Percentiles rank a stretch among this genome's conserved stretches.
phyloP scores from a whole-genome alignment of 176 grass and related monocot genomes.

The Zoysia japonica region DNA sequence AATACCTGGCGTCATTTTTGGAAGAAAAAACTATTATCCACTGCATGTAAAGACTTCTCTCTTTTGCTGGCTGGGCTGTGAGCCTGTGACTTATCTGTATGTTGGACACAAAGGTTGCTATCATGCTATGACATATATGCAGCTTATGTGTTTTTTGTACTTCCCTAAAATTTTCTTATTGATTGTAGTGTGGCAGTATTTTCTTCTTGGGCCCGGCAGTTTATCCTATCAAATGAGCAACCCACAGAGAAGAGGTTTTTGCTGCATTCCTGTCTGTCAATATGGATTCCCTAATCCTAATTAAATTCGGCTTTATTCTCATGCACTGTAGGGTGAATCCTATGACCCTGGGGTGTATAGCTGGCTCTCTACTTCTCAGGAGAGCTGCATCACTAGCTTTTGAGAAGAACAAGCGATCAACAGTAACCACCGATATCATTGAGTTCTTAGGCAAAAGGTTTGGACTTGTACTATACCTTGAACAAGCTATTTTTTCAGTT shows the following conservation, averaged over 20 bases:
- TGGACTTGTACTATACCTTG: slow-evolving; percentile 10
- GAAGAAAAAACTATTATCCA: not conserved
- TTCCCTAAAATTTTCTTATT: slow-evolving; percentile 15
- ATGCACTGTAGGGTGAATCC: slow-evolving; percentile 63
- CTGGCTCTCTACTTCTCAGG: slow-evolving; percentile 70
- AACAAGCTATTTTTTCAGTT: not conserved
- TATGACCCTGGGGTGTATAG: slow-evolving; percentile 79
- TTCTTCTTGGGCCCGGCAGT: slow-evolving; percentile 61
- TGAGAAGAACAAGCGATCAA: slow-evolving; percentile 68
- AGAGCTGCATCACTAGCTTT: slow-evolving; percentile 69
- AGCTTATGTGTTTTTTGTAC: not conserved
- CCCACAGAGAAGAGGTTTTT: slow-evolving; percentile 63
- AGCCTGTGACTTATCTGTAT: not conserved
- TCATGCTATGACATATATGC: not conserved
- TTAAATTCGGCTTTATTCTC: not conserved
- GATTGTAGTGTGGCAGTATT: slow-evolving; percentile 80
- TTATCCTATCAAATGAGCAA: slow-evolving; percentile 51
- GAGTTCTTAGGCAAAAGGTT: slow-evolving; percentile 58
- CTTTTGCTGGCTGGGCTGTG: not conserved
- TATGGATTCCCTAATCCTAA: not conserved
- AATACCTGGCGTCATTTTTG: not conserved
- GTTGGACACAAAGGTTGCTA: not conserved
- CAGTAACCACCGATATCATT: slow-evolving; percentile 79
- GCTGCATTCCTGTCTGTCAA: slow-evolving; percentile 3
- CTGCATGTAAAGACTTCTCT: not conserved